These are phyloP conservation scores for Eucalyptus virginea DNA, from an alignment of 345 rosid species.

Conservation along the genomic window DNA sequence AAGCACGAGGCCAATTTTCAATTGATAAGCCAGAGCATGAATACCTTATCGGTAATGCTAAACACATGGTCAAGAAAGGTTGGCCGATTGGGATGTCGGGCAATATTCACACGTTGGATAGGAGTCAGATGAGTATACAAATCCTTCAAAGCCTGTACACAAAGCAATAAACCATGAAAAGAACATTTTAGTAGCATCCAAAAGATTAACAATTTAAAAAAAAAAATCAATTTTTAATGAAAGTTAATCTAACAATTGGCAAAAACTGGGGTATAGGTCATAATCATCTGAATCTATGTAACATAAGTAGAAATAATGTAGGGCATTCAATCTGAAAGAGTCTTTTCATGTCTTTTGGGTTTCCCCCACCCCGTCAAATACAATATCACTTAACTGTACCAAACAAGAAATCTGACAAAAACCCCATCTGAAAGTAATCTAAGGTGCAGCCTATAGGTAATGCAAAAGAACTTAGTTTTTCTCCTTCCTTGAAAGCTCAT, in stretches of 20 bases:
- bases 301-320: neutral
- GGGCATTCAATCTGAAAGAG: neutral
- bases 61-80: constrained; percentile 94
- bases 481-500: neutral
- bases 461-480: neutral
- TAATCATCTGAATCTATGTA: neutral
- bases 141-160: constrained; percentile 66
- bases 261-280: neutral
- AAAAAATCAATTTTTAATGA: neutral
- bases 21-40: neutral
- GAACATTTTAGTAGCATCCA: neutral
- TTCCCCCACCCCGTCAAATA: neutral
- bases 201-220: neutral
- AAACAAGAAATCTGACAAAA: neutral
- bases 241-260: neutral
- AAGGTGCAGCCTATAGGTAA: neutral
- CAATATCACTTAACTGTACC: neutral
- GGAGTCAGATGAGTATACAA: constrained; percentile 76
- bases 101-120: constrained; percentile 89
- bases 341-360: neutral
- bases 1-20: neutral
- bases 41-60: constrained; percentile 87
- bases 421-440: neutral
- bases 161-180: neutral
- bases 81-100: constrained; percentile 95